These are phyloP conservation scores for Ramaria rubella DNA, from an alignment of 768 basidiomycete species.

Conservation along the genomic window DNA sequence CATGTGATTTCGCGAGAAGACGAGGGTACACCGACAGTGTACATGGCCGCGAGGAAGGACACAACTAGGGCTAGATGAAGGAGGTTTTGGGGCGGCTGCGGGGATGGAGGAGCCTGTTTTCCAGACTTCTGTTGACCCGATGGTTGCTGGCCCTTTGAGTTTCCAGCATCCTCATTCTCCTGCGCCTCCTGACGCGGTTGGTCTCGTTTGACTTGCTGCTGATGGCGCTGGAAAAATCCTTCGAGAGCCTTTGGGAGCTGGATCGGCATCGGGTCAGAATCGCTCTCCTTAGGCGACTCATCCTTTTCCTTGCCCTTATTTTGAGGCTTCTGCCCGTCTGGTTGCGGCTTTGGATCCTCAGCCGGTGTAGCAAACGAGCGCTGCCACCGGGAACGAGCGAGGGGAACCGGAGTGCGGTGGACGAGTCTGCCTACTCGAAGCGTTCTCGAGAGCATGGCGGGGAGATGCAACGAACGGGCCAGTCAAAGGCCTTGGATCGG, in stretches of 20 bases:
- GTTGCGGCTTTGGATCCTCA: conserved; percentile 27
- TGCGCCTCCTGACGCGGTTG: conserved; percentile 20
- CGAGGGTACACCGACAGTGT: conserved; percentile 43
- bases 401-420: conserved; percentile 34
- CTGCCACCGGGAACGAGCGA: conserved; percentile 24
- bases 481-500: background rate
- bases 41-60: conserved; percentile 46
- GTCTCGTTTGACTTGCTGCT: conserved; percentile 5
- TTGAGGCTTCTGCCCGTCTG: conserved; percentile 23
- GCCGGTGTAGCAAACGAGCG: conserved; percentile 48
- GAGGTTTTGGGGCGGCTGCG: background rate
- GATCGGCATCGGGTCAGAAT: conserved; percentile 30
- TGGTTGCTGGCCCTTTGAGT: background rate
- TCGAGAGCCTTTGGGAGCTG: conserved; percentile 63
- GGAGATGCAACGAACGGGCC: conserved; percentile 14
- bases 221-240: conserved; percentile 51
- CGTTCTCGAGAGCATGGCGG: conserved; percentile 58
- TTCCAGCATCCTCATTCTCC: conserved; percentile 35
- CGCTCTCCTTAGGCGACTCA: conserved; percentile 20
- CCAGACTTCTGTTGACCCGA: background rate
- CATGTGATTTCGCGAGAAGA: conserved; percentile 89
- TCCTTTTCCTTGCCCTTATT: conserved; percentile 17
- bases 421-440: conserved; percentile 43
- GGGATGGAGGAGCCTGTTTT: conserved; percentile 2
- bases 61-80: background rate